Evolutionary conservation across 345 rosid species (phyloP).

Genomic region (Eucalyptus sp.): DNA sequence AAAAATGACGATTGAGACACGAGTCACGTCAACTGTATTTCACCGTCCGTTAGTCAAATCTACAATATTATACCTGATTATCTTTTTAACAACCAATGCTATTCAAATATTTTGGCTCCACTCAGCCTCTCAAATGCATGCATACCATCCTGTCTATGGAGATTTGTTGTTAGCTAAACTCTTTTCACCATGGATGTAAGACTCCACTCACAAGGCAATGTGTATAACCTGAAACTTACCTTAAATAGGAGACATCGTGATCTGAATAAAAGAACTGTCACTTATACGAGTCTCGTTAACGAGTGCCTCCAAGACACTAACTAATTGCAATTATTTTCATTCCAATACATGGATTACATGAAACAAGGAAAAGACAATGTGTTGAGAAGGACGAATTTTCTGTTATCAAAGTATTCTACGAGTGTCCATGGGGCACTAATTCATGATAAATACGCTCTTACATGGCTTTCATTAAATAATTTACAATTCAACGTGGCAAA

Average conservation of each 20-base stretch:
- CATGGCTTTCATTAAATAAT: background rate
- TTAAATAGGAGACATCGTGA: background rate
- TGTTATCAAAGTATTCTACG: background rate
- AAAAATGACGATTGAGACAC: background rate
- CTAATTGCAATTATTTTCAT: background rate
- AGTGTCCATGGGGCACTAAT: background rate
- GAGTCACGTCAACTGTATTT: background rate
- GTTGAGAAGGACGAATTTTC: background rate
- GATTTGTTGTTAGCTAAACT: background rate
- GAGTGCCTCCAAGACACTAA: background rate
- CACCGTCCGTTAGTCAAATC: background rate
- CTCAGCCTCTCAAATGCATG: background rate
- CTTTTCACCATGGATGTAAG: background rate
- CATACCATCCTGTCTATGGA: background rate
- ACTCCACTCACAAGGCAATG: background rate
- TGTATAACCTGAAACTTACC: background rate
- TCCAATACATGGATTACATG: background rate
- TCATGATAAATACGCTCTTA: background rate
- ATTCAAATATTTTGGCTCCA: background rate
- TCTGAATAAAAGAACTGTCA: background rate
- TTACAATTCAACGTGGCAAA: background rate
- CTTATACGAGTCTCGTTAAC: background rate
- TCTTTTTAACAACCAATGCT: background rate
- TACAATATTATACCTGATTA: background rate
- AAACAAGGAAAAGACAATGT: background rate